phyloP scores from a whole-genome alignment of 768 basidiomycete species.

The Megacollybia marginata region DNA sequence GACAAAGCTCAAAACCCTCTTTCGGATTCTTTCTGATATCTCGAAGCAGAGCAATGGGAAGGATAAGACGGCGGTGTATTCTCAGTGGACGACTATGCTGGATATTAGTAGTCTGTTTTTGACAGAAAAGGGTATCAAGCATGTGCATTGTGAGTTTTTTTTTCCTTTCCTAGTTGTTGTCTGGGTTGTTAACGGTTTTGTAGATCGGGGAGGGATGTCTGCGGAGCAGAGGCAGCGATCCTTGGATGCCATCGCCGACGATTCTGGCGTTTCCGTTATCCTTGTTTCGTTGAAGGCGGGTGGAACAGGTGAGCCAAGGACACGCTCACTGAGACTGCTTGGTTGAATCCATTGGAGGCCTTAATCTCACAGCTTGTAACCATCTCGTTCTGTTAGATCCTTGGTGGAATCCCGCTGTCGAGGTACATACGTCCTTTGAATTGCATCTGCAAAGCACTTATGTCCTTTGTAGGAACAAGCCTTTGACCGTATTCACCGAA shows the following conservation, averaged over 20 bases:
- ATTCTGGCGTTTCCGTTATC: conserved; percentile 59
- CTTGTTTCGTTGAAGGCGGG: conserved; percentile 96
- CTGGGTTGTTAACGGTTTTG: not conserved
- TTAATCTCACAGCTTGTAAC: conserved; percentile 90
- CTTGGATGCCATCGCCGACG: conserved; percentile 63
- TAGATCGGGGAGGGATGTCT: conserved; percentile 87
- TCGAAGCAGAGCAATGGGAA: conserved; percentile 44
- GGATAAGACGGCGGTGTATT: conserved; percentile 97
- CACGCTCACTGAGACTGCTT: not conserved
- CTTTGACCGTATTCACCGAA: conserved; percentile 85
- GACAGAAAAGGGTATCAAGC: conserved; percentile 55
- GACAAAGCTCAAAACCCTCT: conserved; percentile 80
- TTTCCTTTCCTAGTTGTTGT: conserved; percentile 1
- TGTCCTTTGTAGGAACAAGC: conserved; percentile 65
- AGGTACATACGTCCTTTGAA: conserved; percentile 36
- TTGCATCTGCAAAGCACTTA: not conserved
- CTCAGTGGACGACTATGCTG: conserved; percentile 86
- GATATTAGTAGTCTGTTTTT: conserved; percentile 85
- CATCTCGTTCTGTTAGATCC: conserved; percentile 90
- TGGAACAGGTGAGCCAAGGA: conserved; percentile 49
- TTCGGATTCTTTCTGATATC: conserved; percentile 64
- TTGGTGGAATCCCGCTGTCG: conserved; percentile 93
- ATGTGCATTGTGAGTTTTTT: conserved; percentile 72
- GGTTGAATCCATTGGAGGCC: conserved; percentile 35
- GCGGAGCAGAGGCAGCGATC: conserved; percentile 70